Base-by-base conservation (phyloP, 2,329 filamentous ascomycete species). In the Claviceps humidiphila region DNA sequence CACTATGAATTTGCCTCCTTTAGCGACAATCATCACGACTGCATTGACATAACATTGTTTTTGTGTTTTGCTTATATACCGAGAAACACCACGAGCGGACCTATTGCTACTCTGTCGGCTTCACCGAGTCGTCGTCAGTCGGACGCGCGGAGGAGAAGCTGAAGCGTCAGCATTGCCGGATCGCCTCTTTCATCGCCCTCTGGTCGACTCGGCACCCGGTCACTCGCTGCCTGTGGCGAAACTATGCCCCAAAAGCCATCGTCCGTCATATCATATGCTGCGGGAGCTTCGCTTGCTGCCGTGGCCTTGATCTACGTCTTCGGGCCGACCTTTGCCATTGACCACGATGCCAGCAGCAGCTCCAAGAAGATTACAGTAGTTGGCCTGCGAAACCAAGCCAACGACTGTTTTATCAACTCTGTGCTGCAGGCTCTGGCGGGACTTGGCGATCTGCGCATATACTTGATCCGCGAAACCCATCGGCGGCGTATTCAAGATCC, bases 231-330 rank as follows among this genome's bases (percentile, higher is more conserved):
- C 48, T 54, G 51, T 43, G 9, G 8, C 17, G 14, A 44, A 37
- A 43, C 3, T 30, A 71, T 70, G 68, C 65, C 64, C 54, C 66
- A 68, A 48, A 69, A 66, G 56, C 60, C 67, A 54, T 57, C 59
- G 51, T 65, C 66, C 26, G 67, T 70, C 61, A 88, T 89, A 60
- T 89, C 88, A 45, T 98, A 98, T 71, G 93, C 93, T 63, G 93
- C 91, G 54, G 91, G 91, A 60, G 93, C 91, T 55, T 95, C 90
- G 51, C 84, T 98, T 57, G 93, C 93, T 52, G 93, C 93, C 56
- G 87, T 95, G 57, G 91, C 93, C 37, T 80, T 97, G 53, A 87
- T 97, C 66, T 98, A 97, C 70, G 91, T 97, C 60, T 97, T 98
- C 70, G 89, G 85, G 8, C 93, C 93, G n/a, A 97, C 90, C 50